Evolutionary conservation across 805 yeast species (phyloP), one percentile per base, ranked within the genome.

Genomic region (Wickerhamiella azymoides): DNA sequence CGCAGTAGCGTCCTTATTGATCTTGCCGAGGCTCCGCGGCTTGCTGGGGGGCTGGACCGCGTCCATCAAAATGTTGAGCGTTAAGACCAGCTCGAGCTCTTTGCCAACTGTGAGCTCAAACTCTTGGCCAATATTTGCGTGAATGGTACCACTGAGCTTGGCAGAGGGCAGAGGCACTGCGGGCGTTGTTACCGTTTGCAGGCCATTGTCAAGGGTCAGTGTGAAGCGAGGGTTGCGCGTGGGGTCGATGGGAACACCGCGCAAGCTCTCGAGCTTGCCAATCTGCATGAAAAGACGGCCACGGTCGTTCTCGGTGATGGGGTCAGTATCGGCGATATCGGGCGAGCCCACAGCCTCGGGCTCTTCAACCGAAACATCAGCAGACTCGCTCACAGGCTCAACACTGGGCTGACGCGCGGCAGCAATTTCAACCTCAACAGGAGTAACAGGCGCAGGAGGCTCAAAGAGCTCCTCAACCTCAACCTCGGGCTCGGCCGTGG

Each of bases 101-200:
- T 72, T 75, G 16, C 73, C 76, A 21, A 80, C 80, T 3, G 79
- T 68, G 51, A 80, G 65, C 60, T 85, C 96, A 59, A 84, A 84
- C 57, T 88, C 96, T 56, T 82, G 84, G 36, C 55, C 55, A 21
- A 56, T 50, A 25, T 46, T 47, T 2, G 52, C 54, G 9, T 43
- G 37, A 11, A 52, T 35, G 9, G 39, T 37, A 7, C 48, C 55
- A 14, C 41, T 45, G 36, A 51, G 40, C 9, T 50, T 50, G 1
- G 56, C 49, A 3, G 52, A 35, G 8, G 56, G 50, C 4, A 56
- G 47, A 2, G 56, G 47, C 6, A 49, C 25, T 2, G 55, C 44
- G 16, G 54, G 54, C 1, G 60, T 56, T 2, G 53, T 48, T 4
- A 56, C 60, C 1, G 57, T 51, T 38, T 56, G 58, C 39, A 55